Conservation (phyloP, 192 early-diverging fungal species). For the Paraglomus occultum region DNA sequence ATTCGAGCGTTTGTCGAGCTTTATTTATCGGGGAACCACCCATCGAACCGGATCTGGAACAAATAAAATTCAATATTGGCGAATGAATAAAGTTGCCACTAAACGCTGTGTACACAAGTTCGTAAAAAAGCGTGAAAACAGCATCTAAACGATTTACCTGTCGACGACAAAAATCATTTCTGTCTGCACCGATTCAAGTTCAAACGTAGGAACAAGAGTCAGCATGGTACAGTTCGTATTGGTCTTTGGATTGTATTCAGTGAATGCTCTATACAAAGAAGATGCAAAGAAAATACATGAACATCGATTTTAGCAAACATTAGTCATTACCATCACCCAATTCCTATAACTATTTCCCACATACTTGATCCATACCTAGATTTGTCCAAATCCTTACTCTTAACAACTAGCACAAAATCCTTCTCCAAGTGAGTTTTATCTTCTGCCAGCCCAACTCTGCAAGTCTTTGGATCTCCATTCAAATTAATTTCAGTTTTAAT, state of each 20-base stretch:
- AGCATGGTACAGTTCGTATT: conserved; percentile 25
- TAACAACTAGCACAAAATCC: conserved; percentile 27
- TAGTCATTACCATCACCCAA: too few relatives aligned
- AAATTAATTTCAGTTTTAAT: conserved; percentile 3
- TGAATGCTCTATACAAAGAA: conserved; percentile 17
- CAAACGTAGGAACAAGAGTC: conserved; percentile 31
- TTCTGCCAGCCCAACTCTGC: background rate
- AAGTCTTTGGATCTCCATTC: conserved; percentile 1
- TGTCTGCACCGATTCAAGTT: conserved; percentile 49
- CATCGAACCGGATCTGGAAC: conserved; percentile 60
- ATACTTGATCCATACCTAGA: conserved; percentile 16
- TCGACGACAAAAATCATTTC: too few relatives aligned
- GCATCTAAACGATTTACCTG: too few relatives aligned
- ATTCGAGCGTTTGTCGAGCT: conserved; percentile 38
- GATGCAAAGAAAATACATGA: too few relatives aligned
- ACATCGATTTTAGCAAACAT: too few relatives aligned
- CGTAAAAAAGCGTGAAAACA: too few relatives aligned
- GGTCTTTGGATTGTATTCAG: conserved; percentile 23
- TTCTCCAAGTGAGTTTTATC: conserved; percentile 17
- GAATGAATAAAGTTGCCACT: too few relatives aligned
- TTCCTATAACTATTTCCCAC: too few relatives aligned
- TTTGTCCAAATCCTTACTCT: conserved; percentile 18
- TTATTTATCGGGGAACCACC: conserved; percentile 38
- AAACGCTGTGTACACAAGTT: too few relatives aligned
- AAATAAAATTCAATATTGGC: too few relatives aligned